phyloP scores from a whole-genome alignment of 23 red algal genomes.

The Chondrus crispus region DNA sequence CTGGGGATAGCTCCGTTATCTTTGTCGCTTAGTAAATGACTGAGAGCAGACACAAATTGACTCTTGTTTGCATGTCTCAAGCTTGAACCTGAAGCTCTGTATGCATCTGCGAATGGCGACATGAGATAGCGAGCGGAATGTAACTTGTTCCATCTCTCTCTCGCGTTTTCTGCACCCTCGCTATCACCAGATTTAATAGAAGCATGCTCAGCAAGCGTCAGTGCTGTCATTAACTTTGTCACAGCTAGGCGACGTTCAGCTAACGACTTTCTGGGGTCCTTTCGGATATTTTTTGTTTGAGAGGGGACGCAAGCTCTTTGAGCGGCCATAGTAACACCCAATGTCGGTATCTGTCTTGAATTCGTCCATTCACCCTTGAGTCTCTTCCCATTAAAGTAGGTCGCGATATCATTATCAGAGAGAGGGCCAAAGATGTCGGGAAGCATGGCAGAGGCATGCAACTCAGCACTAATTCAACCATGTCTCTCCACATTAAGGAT shows the following conservation, averaged over 20 bases:
- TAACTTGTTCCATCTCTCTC: neutral
- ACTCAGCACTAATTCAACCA: neutral
- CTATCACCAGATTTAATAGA: neutral
- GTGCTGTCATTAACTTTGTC: neutral
- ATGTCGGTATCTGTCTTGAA: neutral
- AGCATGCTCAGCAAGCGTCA: neutral
- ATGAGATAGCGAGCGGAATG: neutral
- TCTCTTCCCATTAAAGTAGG: neutral
- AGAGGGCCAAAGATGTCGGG: neutral
- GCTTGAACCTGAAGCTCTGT: neutral
- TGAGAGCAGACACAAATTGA: neutral
- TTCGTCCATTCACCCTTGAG: neutral
- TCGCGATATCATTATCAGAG: neutral
- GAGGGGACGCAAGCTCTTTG: neutral
- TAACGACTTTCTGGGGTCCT: neutral
- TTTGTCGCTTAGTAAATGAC: neutral
- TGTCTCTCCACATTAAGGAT: neutral
- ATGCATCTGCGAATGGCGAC: conserved; percentile 10
- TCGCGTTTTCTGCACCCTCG: neutral
- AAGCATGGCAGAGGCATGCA: conserved; percentile 18
- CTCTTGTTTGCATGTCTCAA: neutral
- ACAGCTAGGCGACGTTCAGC: neutral
- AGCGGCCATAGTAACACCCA: neutral
- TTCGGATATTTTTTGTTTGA: neutral
- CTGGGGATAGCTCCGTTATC: neutral